Conservation (phyloP, 805 yeast species). For the Teunomyces aglyptinius region DNA sequence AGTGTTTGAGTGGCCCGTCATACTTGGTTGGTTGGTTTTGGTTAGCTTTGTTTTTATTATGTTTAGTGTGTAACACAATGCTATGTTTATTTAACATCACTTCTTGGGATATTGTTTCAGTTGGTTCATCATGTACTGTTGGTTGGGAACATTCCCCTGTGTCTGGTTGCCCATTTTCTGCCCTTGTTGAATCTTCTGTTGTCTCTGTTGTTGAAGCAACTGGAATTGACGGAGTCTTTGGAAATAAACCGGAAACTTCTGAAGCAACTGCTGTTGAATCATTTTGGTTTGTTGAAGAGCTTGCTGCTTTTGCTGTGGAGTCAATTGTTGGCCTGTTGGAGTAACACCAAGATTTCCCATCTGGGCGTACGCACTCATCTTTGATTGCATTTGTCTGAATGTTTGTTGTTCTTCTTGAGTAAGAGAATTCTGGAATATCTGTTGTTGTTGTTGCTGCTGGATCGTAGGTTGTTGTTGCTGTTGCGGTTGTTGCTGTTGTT, state of each 20-base stretch:
- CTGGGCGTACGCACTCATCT: constrained; percentile 38
- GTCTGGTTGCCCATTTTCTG: constrained; percentile 3
- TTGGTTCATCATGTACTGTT: constrained; percentile 1
- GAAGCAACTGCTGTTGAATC: constrained; percentile 26
- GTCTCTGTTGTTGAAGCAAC: constrained; percentile 23
- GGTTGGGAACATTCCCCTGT: constrained; percentile 3
- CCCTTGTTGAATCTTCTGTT: constrained; percentile 16
- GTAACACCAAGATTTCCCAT: constrained; percentile 45
- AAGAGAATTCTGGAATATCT: constrained; percentile 41
- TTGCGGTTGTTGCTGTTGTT: constrained; percentile 13
- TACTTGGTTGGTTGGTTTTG: neutral
- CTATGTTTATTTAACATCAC: neutral
- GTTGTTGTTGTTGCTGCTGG: constrained; percentile 45
- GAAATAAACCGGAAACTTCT: constrained; percentile 26
- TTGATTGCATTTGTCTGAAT: constrained; percentile 39
- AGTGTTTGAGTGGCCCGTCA: neutral
- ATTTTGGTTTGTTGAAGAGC: constrained; percentile 42
- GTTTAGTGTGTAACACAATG: neutral
- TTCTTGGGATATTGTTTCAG: constrained; percentile 1
- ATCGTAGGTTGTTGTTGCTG: constrained; percentile 4
- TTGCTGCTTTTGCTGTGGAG: constrained; percentile 44
- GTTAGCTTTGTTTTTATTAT: neutral
- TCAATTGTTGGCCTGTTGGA: constrained; percentile 40
- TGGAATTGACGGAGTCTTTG: constrained; percentile 27
- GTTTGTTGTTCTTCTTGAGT: constrained; percentile 42